Percentiles rank a stretch among this genome's conserved stretches.
These are phyloP conservation scores for Protostelium mycophagum DNA, from an alignment of 78 protist species.

Conservation along the genomic window DNA sequence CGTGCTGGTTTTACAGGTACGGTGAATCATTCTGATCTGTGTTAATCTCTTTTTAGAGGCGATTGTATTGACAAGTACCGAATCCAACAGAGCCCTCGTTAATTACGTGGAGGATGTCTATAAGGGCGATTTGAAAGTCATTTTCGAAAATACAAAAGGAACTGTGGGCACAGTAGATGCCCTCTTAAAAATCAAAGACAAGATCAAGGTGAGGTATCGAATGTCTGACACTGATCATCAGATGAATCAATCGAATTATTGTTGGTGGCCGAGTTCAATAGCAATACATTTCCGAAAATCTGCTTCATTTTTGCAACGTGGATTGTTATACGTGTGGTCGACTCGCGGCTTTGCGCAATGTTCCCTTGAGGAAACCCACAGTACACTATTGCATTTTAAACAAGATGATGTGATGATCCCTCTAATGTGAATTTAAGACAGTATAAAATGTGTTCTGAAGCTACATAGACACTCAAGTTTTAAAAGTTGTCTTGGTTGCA, in stretches of 20 bases:
- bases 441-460: too few species aligned
- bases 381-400: background rate
- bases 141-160: constrained; percentile 46
- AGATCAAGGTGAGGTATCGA: constrained; percentile 31
- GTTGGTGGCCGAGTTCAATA: too few species aligned
- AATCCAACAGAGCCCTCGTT: background rate
- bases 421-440: too few species aligned
- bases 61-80: background rate
- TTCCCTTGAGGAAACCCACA: background rate
- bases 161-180: constrained; percentile 62
- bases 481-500: too few species aligned
- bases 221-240: background rate
- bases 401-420: too few species aligned
- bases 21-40: background rate
- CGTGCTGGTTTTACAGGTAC: constrained; percentile 51
- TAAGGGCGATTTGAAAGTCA: constrained; percentile 52
- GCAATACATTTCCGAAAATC: too few species aligned
- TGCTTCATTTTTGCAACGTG: too few species aligned
- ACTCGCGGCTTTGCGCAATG: too few species aligned
- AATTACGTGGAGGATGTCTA: constrained; percentile 43
- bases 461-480: too few species aligned
- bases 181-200: constrained; percentile 49
- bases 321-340: too few species aligned
- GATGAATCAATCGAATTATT: background rate
- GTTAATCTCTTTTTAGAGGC: background rate